Conservation (phyloP, 352 stramenopile genomes). For the Globisporangium heterothallicum region DNA sequence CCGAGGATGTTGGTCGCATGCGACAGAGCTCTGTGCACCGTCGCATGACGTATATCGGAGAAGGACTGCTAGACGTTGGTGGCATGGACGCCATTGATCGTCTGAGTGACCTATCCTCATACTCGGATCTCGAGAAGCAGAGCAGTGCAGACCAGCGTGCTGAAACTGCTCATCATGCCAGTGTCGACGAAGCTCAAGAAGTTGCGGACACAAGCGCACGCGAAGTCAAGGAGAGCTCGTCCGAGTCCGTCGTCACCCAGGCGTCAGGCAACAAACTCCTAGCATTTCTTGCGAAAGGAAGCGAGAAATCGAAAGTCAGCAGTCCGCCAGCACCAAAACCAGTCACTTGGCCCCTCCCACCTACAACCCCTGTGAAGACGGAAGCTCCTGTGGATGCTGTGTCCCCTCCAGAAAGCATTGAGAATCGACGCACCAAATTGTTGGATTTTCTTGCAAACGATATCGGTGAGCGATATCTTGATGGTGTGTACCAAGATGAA, state of each 20-base stretch:
- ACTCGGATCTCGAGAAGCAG: slow-evolving; percentile 21
- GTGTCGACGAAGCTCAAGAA: too few relatives aligned
- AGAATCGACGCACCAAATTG: slow-evolving; percentile 55
- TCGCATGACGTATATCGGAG: slow-evolving; percentile 63
- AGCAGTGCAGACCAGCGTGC: not conserved
- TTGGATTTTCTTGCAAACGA: slow-evolving; percentile 75
- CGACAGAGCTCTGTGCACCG: slow-evolving; percentile 16
- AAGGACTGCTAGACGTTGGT: slow-evolving; percentile 42
- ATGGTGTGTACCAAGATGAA: slow-evolving; percentile 72
- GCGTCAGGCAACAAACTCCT: slow-evolving; percentile 27
- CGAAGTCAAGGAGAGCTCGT: not conserved
- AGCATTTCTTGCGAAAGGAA: slow-evolving; percentile 34
- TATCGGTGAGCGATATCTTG: slow-evolving; percentile 58
- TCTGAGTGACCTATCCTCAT: slow-evolving; percentile 33
- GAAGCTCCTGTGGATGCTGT: not conserved
- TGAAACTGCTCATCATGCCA: not conserved
- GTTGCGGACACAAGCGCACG: not conserved
- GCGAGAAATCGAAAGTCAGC: slow-evolving; percentile 2
- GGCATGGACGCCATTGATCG: slow-evolving; percentile 49
- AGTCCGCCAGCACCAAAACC: not conserved
- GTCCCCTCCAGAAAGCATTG: slow-evolving; percentile 5
- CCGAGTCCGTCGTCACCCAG: not conserved
- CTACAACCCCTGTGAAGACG: not conserved
- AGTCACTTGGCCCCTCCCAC: not conserved
- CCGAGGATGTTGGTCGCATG: not conserved